Evolutionary conservation across 2,329 filamentous ascomycete species (phyloP).

Genomic region (Periconia macrospinosa): DNA sequence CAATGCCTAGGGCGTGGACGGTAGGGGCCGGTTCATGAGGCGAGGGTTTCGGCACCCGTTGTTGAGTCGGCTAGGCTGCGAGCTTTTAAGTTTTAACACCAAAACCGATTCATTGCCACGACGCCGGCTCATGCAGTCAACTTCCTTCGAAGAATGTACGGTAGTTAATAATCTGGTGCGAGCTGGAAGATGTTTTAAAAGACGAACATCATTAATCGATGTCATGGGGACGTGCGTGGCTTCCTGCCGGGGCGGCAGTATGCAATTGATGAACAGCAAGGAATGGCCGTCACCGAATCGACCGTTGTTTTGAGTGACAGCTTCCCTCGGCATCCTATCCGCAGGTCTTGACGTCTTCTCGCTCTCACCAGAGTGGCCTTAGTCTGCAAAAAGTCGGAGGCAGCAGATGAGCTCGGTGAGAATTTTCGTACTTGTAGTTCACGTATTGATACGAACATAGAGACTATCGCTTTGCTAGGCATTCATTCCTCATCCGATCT

Average conservation of each 20-base stretch:
- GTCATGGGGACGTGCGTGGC: not conserved
- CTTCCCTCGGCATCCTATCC: not conserved
- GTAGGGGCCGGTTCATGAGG: not conserved
- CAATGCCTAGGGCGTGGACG: not conserved
- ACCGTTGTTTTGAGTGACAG: not conserved
- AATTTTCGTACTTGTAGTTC: not conserved
- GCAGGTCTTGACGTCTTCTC: not conserved
- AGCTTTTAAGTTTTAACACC: not conserved
- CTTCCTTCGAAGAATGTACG: not conserved
- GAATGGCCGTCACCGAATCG: not conserved
- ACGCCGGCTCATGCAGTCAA: not conserved
- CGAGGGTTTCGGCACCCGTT: not conserved
- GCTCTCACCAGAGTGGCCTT: too few species aligned
- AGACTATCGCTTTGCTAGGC: not conserved
- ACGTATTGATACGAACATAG: not conserved
- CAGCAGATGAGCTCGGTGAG: not conserved
- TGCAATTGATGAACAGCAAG: not conserved
- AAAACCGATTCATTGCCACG: not conserved
- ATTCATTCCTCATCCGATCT: not conserved
- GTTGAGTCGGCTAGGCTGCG: not conserved
- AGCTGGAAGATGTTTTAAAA: not conserved
- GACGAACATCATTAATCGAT: not conserved
- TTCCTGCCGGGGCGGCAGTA: too few species aligned
- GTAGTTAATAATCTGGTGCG: not conserved
- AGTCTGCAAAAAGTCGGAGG: not conserved